phyloP scores from a whole-genome alignment of 2,329 filamentous ascomycete species.

The Bipolaris victoriae region DNA sequence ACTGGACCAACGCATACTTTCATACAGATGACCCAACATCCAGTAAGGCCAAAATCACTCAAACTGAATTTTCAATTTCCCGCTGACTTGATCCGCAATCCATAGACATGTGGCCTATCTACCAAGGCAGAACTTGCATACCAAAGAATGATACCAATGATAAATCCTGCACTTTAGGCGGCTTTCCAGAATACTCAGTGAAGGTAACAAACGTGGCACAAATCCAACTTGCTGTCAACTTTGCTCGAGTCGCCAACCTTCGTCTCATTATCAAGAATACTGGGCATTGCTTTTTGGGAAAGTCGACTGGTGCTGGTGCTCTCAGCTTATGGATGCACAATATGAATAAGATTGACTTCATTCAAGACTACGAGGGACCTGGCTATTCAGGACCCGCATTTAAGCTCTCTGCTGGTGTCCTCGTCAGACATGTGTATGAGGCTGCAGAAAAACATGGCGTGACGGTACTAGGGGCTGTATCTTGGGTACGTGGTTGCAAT shows the following conservation, averaged over 20 bases:
- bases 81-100: background rate
- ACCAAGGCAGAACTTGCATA: slow-evolving; percentile 37
- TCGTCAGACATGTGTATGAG: slow-evolving; percentile 37
- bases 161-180: slow-evolving; percentile 33
- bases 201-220: slow-evolving; percentile 33
- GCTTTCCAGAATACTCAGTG: slow-evolving; percentile 36
- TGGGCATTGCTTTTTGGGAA: slow-evolving; percentile 40
- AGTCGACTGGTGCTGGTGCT: slow-evolving; percentile 30
- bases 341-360: slow-evolving; percentile 36
- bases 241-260: slow-evolving; percentile 33
- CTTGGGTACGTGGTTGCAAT: slow-evolving; percentile 13
- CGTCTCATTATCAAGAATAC: slow-evolving; percentile 43
- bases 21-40: slow-evolving; percentile 37
- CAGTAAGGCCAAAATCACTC: background rate
- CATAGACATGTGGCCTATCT: slow-evolving; percentile 32
- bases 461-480: slow-evolving; percentile 31
- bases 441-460: slow-evolving; percentile 31
- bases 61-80: background rate
- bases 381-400: slow-evolving; percentile 39
- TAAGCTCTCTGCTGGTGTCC: slow-evolving; percentile 38
- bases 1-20: slow-evolving; percentile 18
- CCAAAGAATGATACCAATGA: slow-evolving; percentile 30
- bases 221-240: slow-evolving; percentile 39
- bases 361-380: slow-evolving; percentile 28
- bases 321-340: slow-evolving; percentile 42